phyloP scores from a whole-genome alignment of 2,329 filamentous ascomycete species.

The Alternaria viburni region DNA sequence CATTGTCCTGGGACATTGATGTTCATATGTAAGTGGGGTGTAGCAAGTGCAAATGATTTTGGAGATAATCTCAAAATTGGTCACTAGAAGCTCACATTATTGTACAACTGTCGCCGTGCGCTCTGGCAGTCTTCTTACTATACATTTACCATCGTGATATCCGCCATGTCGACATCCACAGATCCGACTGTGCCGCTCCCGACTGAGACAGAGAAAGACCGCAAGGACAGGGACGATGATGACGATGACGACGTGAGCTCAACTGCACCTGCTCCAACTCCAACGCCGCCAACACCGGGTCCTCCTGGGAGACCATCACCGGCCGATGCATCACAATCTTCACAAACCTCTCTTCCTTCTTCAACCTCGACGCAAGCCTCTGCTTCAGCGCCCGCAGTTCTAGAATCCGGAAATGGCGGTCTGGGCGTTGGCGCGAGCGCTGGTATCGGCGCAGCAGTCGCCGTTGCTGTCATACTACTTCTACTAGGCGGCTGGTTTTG shows the following conservation, averaged over 20 bases:
- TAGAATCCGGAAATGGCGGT: not conserved
- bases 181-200: slow-evolving; percentile 17
- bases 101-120: not conserved
- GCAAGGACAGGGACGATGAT: slow-evolving; percentile 11
- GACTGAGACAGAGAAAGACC: slow-evolving; percentile 5
- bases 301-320: not conserved
- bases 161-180: slow-evolving; percentile 13
- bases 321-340: not conserved
- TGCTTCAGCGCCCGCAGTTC: not conserved
- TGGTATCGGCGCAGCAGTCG: slow-evolving; percentile 27
- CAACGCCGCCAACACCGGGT: not conserved
- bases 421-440: slow-evolving; percentile 18
- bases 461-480: slow-evolving; percentile 15
- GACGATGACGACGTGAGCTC: slow-evolving; percentile 17
- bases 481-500: slow-evolving; percentile 18
- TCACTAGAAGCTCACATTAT: not conserved
- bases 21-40: not conserved
- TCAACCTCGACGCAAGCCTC: slow-evolving; percentile 2
- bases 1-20: not conserved
- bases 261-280: not conserved
- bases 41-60: not conserved
- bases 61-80: not conserved
- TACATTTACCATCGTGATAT: not conserved
- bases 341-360: slow-evolving; percentile 1
- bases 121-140: not conserved